Evolutionary conservation across 306 rosid species (phyloP).

Genomic region (Ormosia emarginata): DNA sequence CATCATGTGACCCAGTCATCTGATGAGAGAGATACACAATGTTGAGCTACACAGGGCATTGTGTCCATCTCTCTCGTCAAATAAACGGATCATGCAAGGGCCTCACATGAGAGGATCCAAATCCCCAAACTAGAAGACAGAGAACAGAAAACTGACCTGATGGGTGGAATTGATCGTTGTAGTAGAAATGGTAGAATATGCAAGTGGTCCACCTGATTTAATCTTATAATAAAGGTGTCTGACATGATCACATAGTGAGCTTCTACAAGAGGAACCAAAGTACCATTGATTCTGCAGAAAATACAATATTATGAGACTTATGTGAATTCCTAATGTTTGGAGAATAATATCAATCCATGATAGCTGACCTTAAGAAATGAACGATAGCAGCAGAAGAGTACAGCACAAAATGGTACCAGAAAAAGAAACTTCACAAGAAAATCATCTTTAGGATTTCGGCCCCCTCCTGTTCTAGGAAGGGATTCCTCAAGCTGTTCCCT

Average conservation of each 20-base stretch:
- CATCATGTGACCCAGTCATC: neutral
- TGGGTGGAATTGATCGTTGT: constrained; percentile 43
- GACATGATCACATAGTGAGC: constrained; percentile 61
- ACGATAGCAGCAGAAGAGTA: constrained; percentile 57
- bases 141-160: constrained; percentile 48
- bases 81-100: neutral
- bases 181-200: constrained; percentile 57
- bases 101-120: constrained; percentile 18
- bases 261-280: constrained; percentile 60
- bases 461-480: constrained; percentile 93
- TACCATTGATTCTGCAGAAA: constrained; percentile 51
- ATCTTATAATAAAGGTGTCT: constrained; percentile 70
- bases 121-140: constrained; percentile 7
- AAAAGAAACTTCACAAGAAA: constrained; percentile 69
- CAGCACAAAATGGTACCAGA: constrained; percentile 67
- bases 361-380: constrained; percentile 58
- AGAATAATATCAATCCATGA: constrained; percentile 23
- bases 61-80: neutral
- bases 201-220: constrained; percentile 55
- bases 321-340: constrained; percentile 1
- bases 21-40: neutral
- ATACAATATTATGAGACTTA: constrained; percentile 16
- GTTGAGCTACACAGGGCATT: neutral
- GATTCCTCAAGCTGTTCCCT: constrained; percentile 76
- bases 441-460: constrained; percentile 71